A percentile compares a stretch with the other conserved stretches of the same genome.
Evolutionary conservation across 2,329 filamentous ascomycete species (phyloP).

Genomic region (Lachnellula arida): DNA sequence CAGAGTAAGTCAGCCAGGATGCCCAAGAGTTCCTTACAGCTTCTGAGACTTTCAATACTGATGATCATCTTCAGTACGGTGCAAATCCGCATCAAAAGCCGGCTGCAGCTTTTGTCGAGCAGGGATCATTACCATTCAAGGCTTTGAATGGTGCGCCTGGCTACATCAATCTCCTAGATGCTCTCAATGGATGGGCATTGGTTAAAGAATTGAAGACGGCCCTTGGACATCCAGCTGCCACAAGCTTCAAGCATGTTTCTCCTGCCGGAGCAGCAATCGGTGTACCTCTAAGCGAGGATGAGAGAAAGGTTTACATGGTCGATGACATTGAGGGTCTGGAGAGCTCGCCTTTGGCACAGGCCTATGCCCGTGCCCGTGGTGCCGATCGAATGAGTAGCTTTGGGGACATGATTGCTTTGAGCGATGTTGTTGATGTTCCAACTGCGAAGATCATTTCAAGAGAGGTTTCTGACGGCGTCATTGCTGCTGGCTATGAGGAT

Average conservation of each 20-base stretch:
- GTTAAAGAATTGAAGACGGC: slow-evolving; percentile 94
- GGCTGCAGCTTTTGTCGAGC: slow-evolving; percentile 73
- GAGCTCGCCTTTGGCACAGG: slow-evolving; percentile 80
- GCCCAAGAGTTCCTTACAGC: neutral
- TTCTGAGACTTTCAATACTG: neutral
- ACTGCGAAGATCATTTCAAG: slow-evolving; percentile 97
- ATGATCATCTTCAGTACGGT: slow-evolving; percentile 54
- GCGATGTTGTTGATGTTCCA: slow-evolving; percentile 81
- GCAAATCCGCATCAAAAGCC: slow-evolving; percentile 99
- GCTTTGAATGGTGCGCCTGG: slow-evolving; percentile 84
- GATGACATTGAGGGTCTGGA: slow-evolving; percentile 90
- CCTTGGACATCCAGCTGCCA: slow-evolving; percentile 81
- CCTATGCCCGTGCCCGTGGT: slow-evolving; percentile 90
- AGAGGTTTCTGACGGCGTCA: slow-evolving; percentile 95
- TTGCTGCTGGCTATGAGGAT: slow-evolving; percentile 80
- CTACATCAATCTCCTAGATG: slow-evolving; percentile 96
- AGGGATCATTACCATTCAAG: slow-evolving; percentile 84
- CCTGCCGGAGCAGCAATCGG: slow-evolving; percentile 94
- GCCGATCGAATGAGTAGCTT: slow-evolving; percentile 99
- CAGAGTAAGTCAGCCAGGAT: slow-evolving; percentile 38
- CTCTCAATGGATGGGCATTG: slow-evolving; percentile 92
- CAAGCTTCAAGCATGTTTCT: slow-evolving; percentile 98
- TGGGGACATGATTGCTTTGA: slow-evolving; percentile 91
- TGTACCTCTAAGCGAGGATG: slow-evolving; percentile 75
- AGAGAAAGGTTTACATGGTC: slow-evolving; percentile 98